Base-by-base conservation (phyloP, 192 early-diverging fungal genomes). In the Rhizophagus prolifer region DNA sequence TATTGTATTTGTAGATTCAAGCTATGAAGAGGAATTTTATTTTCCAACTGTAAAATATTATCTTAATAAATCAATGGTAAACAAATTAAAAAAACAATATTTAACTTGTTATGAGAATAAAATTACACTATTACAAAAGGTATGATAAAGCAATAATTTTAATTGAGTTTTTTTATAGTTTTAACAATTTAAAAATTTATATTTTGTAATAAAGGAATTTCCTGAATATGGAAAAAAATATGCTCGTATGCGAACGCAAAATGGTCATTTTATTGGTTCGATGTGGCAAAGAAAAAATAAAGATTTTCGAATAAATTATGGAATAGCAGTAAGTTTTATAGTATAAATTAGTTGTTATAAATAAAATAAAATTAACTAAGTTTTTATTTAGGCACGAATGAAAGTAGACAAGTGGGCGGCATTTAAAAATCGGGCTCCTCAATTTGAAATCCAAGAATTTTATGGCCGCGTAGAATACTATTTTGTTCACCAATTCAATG, bases 31-130 rank as follows among this genome's bases (percentile, higher is more conserved):
- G 21, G 12, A 60, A 3, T 25, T 60, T 60, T 60, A 60, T 60
- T 60, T n/a, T 21, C 58, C 58, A 60, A 60, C 58, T 60, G 58
- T n/a, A 60, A 60, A 6, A 60, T n/a, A 60, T 60, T 60, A 60
- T 60, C 21, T 60, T 9, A 60, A 60, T 19, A 60, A 60, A 5
- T 60, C 58, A 23, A 60, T 60, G 21, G 21, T 60, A 60, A 60
- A 60, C 25, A 60, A 19, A 60, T 60, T 60, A 23, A 60, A 60
- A 60, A 60, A 60, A 19, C 58, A 60, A 23, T 60, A 60, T 60
- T 6, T 60, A 25, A 60, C 9, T 9, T 60, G 58, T 19, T 60
- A 60, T 25, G 58, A 23, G 58, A 9, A 9, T 60, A 60, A 60
- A 60, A 60, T 23, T 60, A 60, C 25, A 19, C 12, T 60, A 60